Base-by-base conservation (phyloP, 805 yeast species). In the Metschnikowia anglica region DNA sequence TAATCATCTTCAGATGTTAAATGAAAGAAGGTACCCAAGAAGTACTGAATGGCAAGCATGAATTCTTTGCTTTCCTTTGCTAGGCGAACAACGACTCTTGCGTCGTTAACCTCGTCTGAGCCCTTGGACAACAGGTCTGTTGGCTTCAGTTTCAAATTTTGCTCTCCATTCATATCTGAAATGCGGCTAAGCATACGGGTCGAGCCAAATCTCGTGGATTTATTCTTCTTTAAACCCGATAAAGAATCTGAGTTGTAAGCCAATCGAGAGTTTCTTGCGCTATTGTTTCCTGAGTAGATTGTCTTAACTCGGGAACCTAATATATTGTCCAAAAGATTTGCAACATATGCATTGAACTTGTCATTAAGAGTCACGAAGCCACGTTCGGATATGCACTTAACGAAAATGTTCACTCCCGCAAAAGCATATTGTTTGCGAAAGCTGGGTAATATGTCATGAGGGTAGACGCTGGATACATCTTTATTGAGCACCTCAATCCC, bases 351-450 rank as follows among this genome's bases (percentile, higher is more conserved):
- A 26, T 68, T 68, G 34, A 81, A 61, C 46, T 62, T 71, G 10
- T 70, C 70, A 19, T 65, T 66, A 43, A 81, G 76, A n/a, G 63
- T 65, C 7, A 57, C 46, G 58, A 74, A 85, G 4, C 76, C 73
- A 2, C 61, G 61, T 0, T 64, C 61, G 2, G 85, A 77, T 3
- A 79, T 66, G 37, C 78, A 79, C 48, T 81, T 85, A 17, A 83
- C 72, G 54, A 83, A 70, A 45, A 49, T 62, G 5, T 69, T 60
- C 11, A 70, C 49, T 2, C 72, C 65, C 2, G 65, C 53, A 46
- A 62, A 69, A 2, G 62, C 57, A 19, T 57, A 50, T 16, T 53
- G 60, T 18, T 58, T 58, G 50, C 53, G 68, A 47, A 60, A 61
- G 53, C 46, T 63, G 13, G 43, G 40, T 47, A 57, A 44, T 19